A percentile compares a stretch with the other conserved stretches of the same genome.
These are phyloP conservation scores for Hanseniaspora valbyensis DNA, from an alignment of 805 yeast species.

Conservation along the genomic window DNA sequence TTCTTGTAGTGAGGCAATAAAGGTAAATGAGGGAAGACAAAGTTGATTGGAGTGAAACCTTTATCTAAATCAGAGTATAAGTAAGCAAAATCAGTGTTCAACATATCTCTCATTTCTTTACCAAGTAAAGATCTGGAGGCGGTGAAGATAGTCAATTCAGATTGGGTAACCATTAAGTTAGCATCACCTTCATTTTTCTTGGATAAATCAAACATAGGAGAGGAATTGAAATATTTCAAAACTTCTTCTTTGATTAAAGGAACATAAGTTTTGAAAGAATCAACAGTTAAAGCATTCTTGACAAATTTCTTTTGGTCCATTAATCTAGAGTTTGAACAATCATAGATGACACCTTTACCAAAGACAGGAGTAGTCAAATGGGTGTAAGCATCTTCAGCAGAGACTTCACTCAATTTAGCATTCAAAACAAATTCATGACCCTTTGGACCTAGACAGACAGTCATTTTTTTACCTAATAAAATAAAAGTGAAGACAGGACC, in stretches of 20 bases:
- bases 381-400: conserved; percentile 92
- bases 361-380: conserved; percentile 99
- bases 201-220: conserved; percentile 38
- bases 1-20: conserved; percentile 61
- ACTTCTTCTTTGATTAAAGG: conserved; percentile 80
- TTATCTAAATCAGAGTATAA: conserved; percentile 86
- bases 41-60: conserved; percentile 92
- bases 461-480: conserved; percentile 81
- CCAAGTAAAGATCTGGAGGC: conserved; percentile 89
- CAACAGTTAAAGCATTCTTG: conserved; percentile 76
- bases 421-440: conserved; percentile 95
- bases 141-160: conserved; percentile 92
- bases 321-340: conserved; percentile 82
- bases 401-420: conserved; percentile 76
- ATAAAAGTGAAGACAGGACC: conserved; percentile 92
- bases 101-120: conserved; percentile 74
- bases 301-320: conserved; percentile 99
- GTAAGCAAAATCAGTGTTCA: conserved; percentile 72
- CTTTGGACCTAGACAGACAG: conserved; percentile 91
- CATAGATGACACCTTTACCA: conserved; percentile 95
- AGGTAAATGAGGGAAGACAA: conserved; percentile 90
- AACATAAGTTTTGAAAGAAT: conserved; percentile 72
- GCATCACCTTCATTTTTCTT: conserved; percentile 38
- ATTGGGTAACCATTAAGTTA: conserved; percentile 72
- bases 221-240: conserved; percentile 46